Conservation (phyloP, 2,329 filamentous ascomycete species). For the Onygenales sp. region DNA sequence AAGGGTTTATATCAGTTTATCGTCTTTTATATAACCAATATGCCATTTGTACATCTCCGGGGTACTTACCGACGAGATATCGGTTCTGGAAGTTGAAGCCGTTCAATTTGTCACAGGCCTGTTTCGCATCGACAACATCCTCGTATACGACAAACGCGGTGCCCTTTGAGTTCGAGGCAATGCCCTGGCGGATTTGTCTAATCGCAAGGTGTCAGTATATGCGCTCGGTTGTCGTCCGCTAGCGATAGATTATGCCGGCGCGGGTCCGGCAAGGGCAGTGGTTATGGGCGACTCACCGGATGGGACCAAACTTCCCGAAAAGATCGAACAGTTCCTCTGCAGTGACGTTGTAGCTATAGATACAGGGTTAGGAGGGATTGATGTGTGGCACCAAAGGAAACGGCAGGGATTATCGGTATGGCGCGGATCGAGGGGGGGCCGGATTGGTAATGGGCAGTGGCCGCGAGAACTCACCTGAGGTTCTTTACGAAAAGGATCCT, state of each 20-base stretch:
- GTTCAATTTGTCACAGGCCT: constrained; percentile 98
- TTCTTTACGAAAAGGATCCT: constrained; percentile 99
- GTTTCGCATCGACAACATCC: constrained; percentile 97
- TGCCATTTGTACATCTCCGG: not conserved
- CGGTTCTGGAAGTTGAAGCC: constrained; percentile 99
- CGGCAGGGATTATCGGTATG: not conserved
- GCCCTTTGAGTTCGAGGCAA: constrained; percentile 93
- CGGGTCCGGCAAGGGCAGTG: constrained; percentile 5
- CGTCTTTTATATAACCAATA: not conserved
- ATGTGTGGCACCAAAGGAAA: not conserved
- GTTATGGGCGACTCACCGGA: constrained; percentile 56
- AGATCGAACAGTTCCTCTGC: constrained; percentile 97
- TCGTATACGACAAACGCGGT: constrained; percentile 99
- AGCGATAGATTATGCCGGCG: not conserved
- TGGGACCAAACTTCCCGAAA: constrained; percentile 94
- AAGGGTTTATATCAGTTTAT: not conserved
- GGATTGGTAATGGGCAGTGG: constrained; percentile 6
- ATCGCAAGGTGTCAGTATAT: constrained; percentile 5
- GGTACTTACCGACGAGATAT: constrained; percentile 82
- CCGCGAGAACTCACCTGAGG: constrained; percentile 60
- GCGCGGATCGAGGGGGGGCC: not conserved
- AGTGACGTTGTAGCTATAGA: constrained; percentile 86
- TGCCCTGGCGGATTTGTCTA: constrained; percentile 97
- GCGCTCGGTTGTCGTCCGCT: constrained; percentile 9
- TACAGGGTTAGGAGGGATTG: not conserved